Percentiles rank a stretch among this genome's conserved stretches.
phyloP scores from a whole-genome alignment of 2,329 filamentous ascomycete genomes.

The Orbilia brochopaga region DNA sequence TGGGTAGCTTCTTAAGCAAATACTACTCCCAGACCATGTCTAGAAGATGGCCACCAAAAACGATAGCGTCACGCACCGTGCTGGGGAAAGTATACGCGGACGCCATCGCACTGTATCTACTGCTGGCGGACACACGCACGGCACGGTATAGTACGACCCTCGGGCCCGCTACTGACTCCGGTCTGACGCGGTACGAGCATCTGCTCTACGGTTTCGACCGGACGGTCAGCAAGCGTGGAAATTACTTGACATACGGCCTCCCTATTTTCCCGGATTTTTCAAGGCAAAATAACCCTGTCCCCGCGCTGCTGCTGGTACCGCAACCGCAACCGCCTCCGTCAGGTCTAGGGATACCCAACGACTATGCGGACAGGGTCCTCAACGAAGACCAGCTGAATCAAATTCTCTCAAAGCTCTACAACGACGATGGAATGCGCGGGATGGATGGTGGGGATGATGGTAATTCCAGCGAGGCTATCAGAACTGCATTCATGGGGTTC shows the following conservation, averaged over 20 bases:
- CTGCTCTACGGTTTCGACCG: no score
- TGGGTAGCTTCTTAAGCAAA: slow-evolving; percentile 37
- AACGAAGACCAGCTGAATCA: slow-evolving; percentile 1
- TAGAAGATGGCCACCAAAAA: slow-evolving; percentile 34
- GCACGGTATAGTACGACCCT: slow-evolving; percentile 14
- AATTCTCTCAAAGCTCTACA: slow-evolving; percentile 20
- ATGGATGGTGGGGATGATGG: not conserved
- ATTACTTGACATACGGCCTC: slow-evolving; percentile 23
- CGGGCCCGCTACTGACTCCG: slow-evolving; percentile 22
- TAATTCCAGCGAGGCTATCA: slow-evolving; percentile 11
- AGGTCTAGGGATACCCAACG: not conserved
- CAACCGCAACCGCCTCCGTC: no score
- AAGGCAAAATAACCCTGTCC: no score
- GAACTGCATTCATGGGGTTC: slow-evolving; percentile 30
- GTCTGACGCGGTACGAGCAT: not conserved
- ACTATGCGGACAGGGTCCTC: slow-evolving; percentile 3
- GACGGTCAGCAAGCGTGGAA: not conserved
- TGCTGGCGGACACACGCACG: not conserved
- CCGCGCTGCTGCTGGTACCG: no score
- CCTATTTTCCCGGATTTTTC: slow-evolving; percentile 32
- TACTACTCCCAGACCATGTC: slow-evolving; percentile 26
- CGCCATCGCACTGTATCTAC: not conserved
- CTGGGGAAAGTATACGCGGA: slow-evolving; percentile 12
- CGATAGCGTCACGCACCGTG: slow-evolving; percentile 18
- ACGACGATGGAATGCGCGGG: slow-evolving; percentile 3